Percentiles rank a stretch among this genome's conserved stretches.
These are phyloP conservation scores for Xylariaceae sp. DNA, from an alignment of 2,329 filamentous ascomycete genomes.

Conservation along the genomic window DNA sequence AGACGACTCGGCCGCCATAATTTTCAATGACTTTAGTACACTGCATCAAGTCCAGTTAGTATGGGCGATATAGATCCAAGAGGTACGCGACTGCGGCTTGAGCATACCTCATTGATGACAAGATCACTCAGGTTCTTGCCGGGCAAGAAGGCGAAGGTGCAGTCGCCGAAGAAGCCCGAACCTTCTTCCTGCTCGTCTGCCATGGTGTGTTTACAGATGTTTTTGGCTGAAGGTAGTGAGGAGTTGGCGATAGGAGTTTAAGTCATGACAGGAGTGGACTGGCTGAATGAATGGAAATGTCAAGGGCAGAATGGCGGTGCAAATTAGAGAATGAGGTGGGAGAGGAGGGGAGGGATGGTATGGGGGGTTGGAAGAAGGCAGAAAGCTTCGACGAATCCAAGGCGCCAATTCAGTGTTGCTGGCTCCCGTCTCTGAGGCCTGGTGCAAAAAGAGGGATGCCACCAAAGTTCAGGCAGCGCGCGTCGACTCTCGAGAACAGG, in stretches of 20 bases:
- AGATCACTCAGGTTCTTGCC: constrained; percentile 24
- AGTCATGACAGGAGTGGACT: constrained; percentile 11
- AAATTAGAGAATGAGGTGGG: not conserved
- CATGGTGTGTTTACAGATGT: constrained; percentile 22
- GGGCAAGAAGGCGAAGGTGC: constrained; percentile 28
- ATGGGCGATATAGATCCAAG: not conserved
- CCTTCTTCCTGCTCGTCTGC: constrained; percentile 21
- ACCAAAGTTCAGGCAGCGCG: constrained; percentile 2
- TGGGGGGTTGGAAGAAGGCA: not conserved
- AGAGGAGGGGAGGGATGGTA: not conserved
- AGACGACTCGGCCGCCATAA: constrained; percentile 50
- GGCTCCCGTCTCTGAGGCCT: not conserved
- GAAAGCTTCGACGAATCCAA: not conserved
- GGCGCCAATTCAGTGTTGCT: constrained; percentile 2
- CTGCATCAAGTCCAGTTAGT: constrained; percentile 30
- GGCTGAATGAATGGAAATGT: not conserved
- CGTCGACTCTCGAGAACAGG: not conserved
- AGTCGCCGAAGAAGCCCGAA: constrained; percentile 27
- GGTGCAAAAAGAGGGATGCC: too few relatives aligned
- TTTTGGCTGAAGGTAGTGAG: not conserved
- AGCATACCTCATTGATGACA: constrained; percentile 27
- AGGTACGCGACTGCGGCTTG: not conserved
- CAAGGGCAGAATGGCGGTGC: not conserved
- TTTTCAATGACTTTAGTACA: constrained; percentile 43
- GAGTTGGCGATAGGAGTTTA: not conserved